Evolutionary conservation across 257 asterid genomes (phyloP).

Genomic region (Linaria vulgaris): DNA sequence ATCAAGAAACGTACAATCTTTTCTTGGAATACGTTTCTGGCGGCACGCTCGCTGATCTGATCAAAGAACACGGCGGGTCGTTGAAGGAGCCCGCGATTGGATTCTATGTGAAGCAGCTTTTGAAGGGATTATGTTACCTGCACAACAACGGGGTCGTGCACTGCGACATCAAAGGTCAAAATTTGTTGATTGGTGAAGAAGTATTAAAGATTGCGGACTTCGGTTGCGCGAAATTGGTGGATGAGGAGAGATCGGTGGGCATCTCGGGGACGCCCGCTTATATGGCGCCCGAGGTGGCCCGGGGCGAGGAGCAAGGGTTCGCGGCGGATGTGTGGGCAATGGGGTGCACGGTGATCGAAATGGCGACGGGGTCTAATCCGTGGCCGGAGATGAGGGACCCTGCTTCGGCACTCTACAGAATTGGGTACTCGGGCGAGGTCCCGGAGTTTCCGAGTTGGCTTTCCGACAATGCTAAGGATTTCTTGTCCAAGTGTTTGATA

Average conservation of each 20-base stretch:
- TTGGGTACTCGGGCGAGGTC: constrained; percentile 56
- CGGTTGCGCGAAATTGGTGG: constrained; percentile 56
- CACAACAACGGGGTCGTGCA: constrained; percentile 60
- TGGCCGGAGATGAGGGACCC: constrained; percentile 78
- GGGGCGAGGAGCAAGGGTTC: constrained; percentile 75
- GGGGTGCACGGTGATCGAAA: constrained; percentile 74
- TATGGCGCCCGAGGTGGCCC: constrained; percentile 92
- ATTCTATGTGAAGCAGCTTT: constrained; percentile 38
- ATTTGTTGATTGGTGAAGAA: constrained; percentile 46
- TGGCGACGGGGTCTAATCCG: constrained; percentile 79
- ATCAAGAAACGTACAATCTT: constrained; percentile 40
- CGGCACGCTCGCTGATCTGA: constrained; percentile 67
- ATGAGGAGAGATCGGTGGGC: constrained; percentile 9
- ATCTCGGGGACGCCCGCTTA: constrained; percentile 82
- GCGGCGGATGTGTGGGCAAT: constrained; percentile 84
- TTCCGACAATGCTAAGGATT: constrained; percentile 50
- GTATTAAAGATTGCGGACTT: constrained; percentile 75
- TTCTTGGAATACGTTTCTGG: constrained; percentile 72
- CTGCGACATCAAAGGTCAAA: constrained; percentile 75
- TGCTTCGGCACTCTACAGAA: constrained; percentile 62
- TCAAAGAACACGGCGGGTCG: constrained; percentile 48
- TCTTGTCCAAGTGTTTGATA: constrained; percentile 53
- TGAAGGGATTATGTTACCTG: constrained; percentile 58
- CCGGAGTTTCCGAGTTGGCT: constrained; percentile 63
- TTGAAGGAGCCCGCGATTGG: constrained; percentile 43